Evolutionary conservation across 495 filamentous ascomycete species (phyloP), one percentile per base, ranked within the genome.

Genomic region (Annulohypoxylon bovei): DNA sequence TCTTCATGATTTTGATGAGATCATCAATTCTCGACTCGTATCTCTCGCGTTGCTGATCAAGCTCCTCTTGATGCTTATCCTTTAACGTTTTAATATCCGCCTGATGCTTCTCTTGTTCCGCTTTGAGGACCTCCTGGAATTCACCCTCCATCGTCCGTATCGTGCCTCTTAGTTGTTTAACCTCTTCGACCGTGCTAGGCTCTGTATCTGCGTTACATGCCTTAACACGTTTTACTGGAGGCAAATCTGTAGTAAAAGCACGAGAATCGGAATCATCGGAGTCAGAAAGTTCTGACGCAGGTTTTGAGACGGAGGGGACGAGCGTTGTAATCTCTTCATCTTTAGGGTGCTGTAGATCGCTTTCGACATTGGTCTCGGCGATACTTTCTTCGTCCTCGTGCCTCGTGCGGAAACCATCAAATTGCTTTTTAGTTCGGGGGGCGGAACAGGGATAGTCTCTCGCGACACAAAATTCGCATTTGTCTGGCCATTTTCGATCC

Each of bases 1-100:
- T 62, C 40, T 49, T 61, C 46, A 61, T 54, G 55, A 67, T 67
- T 18, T 60, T 55, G 20, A 60, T 54, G 14, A 66, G 53, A 53
- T 50, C 54, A 12, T 59, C 47, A 39, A 67, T 60, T 27, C 57
- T 67, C 4, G 32, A 39, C 28, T 61, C 56, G 27, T 61, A 61
- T 23, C 14, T 47, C 4, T 54, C 35, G 3, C 56, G 57, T 47
- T 56, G 56, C 27, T 47, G 22, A 28, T 53, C 30, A 35, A 67
- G 56, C 37, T 62, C 49, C 39, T 52, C 18, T 18, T 46, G 49
- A 49, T 62, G 44, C 49, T 67, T 55, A 9, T 18, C 27, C 30
- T 61, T 42, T 27, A 67, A 30, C 33, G 8, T 14, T 7, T 30
- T 37, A 20, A 62, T 62, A 20, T 44, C 49, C 5, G 8, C 4